Evolutionary conservation across 345 rosid species (phyloP), one percentile per base, ranked within the genome.

Genomic region (Aethionema arabicum): DNA sequence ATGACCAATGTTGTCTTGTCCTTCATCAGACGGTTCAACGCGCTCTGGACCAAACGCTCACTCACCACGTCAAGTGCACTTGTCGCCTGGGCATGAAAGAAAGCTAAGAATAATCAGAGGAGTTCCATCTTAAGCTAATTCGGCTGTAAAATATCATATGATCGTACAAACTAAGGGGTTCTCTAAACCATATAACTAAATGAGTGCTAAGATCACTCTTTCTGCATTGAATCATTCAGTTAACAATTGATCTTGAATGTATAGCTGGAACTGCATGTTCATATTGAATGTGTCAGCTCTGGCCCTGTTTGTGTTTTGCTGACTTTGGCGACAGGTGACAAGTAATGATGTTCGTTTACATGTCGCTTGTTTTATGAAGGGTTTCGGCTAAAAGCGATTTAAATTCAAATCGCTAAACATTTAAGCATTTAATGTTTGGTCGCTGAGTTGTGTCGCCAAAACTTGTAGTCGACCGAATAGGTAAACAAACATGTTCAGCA

Each of bases 1-100:
- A 92, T 89, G 39, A 87, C 96, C 80, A 92, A 66, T 2, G 93
- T 81, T 46, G 90, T 92, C 77, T 85, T 81, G 74, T 84, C 93
- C 77, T 87, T 85, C 95, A 92, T 85, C 52, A 85, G 81, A 57
- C 76, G 89, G 76, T 79, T 79, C 69, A 92, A 70, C 27, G 98
- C 96, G 60, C 82, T 84, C 79, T 92, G 95, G 32, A 87, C 93
- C 51, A 89, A 80, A 10, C 88, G 86, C 71, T 87, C 95, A 36
- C 98, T 88, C n/a, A 82, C 82, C 44, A 93, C 89, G 76, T 92
- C 98, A 77, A 92, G 62, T 0, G 98, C 95, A 72, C 98, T 92
- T 4, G 95, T 89, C 46, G 96, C 96, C 98, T 85, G 77, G 64
- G 35, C 49, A 70, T 32, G 32, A 37, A 49, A 37, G 31, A 7